Percentiles rank a stretch among this genome's conserved stretches.
phyloP scores from a whole-genome alignment of 768 basidiomycete genomes.

The Termitomyces titanicus region DNA sequence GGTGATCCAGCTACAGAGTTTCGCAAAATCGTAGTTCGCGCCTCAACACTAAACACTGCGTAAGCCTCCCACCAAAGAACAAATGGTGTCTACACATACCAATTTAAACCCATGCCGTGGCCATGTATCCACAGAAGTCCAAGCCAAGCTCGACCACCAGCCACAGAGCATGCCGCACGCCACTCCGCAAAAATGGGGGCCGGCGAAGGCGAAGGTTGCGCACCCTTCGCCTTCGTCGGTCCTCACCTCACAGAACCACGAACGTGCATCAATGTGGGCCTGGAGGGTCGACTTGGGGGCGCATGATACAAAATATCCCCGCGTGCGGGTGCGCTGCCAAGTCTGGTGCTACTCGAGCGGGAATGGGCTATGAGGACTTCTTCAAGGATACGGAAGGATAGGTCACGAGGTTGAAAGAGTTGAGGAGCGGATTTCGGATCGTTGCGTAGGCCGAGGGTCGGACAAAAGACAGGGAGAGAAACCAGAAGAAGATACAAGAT shows the following conservation, averaged over 20 bases:
- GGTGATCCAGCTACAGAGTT: no score
- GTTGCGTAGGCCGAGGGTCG: not conserved
- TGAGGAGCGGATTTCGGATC: not conserved
- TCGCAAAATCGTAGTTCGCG: no score
- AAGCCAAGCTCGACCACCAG: not conserved
- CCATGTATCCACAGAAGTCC: no score
- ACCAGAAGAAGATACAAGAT: not conserved
- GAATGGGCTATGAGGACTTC: not conserved
- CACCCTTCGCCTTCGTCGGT: constrained; percentile 1
- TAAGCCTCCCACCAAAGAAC: no score
- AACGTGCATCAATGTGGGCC: not conserved
- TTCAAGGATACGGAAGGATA: not conserved
- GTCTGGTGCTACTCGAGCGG: constrained; percentile 1
- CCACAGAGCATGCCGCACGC: not conserved
- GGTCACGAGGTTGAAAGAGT: not conserved
- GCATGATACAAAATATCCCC: constrained; percentile 3
- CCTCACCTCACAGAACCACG: not conserved
- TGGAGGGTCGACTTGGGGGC: not conserved
- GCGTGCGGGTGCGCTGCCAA: not conserved
- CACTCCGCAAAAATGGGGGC: not conserved
- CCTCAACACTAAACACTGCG: no score
- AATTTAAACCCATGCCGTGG: no score
- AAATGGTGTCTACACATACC: not conserved
- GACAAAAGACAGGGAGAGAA: not conserved
- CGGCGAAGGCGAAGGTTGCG: not conserved